Evolutionary conservation across 441 rosid species (phyloP), one percentile per base, ranked within the genome.

Genomic region (Aquilaria agallochum): DNA sequence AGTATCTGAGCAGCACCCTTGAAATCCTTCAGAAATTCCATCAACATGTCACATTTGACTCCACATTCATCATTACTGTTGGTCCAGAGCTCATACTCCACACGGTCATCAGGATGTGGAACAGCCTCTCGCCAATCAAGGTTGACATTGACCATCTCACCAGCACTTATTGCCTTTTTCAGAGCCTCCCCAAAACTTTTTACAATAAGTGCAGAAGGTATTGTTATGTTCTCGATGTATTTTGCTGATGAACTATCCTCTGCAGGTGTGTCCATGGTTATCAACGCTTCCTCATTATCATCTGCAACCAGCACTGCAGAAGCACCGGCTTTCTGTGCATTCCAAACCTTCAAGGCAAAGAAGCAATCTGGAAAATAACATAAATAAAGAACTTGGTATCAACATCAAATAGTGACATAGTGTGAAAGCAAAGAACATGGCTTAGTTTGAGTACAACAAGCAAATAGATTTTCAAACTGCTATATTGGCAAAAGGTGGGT

Each of bases 281-380:
- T 82, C 70, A 82, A 66, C 10, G 81, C 70, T 69, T 82, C 87
- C 53, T 50, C 77, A 57, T 64, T 73, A 59, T 64, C 62, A 62
- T 82, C 87, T 4, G 82, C 80, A 8, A 82, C 83, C 45, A 82
- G 84, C 46, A 82, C 78, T 13, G 87, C 87, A 32, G 87, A 76
- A 63, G 87, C 87, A 52, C 87, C 87, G 27, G 82, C 83, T 67
- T 74, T 77, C 76, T 82, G 87, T 53, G 84, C 87, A 54, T 71
- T 77, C 87, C 87, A 82, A 52, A 78, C 84, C 53, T 82, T 82
- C 71, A 82, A 72, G 27, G 87, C 77, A 51, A 82, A 82, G 60
- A 68, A 79, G 69, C 87, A 82, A 50, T 77, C 87, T 82, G 72
- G 63, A 14, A 56, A 20, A 20, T 20, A 20, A 70, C 66, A 48